Base-by-base conservation (phyloP, 2,329 filamentous ascomycete genomes). In the Aschersonia sp. region DNA sequence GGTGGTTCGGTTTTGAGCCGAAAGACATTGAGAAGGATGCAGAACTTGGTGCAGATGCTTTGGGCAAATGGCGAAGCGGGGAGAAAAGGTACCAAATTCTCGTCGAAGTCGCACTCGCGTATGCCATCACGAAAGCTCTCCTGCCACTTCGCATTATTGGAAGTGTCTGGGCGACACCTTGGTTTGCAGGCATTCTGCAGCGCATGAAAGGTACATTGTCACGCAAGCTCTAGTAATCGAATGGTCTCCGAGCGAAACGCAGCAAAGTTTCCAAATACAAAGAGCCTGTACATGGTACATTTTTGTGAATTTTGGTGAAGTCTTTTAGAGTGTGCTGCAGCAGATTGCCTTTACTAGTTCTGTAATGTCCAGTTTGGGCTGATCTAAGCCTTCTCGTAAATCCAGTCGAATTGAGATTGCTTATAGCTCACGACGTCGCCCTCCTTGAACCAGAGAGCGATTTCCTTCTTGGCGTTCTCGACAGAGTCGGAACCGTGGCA, bases 401-500 rank as follows among this genome's bases (percentile, higher is more conserved):
- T 77, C 92, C 92, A 97, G 77, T 85, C 80, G 73, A 85, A 79
- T 74, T 86, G 78, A 67, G 85, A 76, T 59, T 76, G 75, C 80
- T 92, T 91, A 81, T 85, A 97, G 73, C 66, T 77, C 72, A 88
- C 72, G 64, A 95, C 67, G 72, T 97, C 92, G 59, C 80, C 82
- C 59, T 85, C 75, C 73, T 85, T 82, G 85, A 98, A 98, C 92
- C 92, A 98, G 67, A 97, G 83, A 64, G 84, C 84, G 68, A 98
- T 98, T 80, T 98, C 92, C 86, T 97, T 96, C 85, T 97, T 81
- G 73, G 92, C 92, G 77, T 81, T 95, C 82, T 98, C 92, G 72
- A 98, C 91, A 68, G 78, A 82, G 80, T 98, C 92, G 72, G 89
- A 96, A 69, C 92, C 92, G 83, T 98, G 92, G 86, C 91, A 97